Conservation (phyloP, 1,284 basidiomycete genomes). For the Naganishia sp. region DNA sequence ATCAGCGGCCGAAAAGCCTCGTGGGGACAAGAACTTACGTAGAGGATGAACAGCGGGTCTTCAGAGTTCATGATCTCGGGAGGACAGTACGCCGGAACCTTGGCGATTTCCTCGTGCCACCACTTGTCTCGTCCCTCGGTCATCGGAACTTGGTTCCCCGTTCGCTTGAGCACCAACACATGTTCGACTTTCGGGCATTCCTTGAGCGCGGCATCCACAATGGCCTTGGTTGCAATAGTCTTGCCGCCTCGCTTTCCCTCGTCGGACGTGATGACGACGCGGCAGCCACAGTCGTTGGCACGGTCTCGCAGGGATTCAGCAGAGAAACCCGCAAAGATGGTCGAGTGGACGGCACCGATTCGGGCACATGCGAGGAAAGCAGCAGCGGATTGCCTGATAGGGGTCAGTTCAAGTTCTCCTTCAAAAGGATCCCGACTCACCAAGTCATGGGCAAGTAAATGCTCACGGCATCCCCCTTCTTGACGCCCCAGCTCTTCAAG, state of each 20-base stretch:
- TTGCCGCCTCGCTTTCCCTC: conserved; percentile 94
- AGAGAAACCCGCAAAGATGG: conserved; percentile 97
- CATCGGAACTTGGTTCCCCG: conserved; percentile 82
- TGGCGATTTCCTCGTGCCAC: conserved; percentile 90
- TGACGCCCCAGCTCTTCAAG: conserved; percentile 84
- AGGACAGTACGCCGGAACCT: conserved; percentile 86
- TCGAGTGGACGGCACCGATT: conserved; percentile 97
- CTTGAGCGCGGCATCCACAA: conserved; percentile 89
- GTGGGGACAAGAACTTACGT: conserved; percentile 61
- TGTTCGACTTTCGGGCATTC: conserved; percentile 85
- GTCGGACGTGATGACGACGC: conserved; percentile 92
- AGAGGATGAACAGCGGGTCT: conserved; percentile 97
- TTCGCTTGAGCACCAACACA: conserved; percentile 85
- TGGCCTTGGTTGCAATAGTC: conserved; percentile 91
- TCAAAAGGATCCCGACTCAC: conserved; percentile 15
- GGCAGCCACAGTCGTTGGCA: conserved; percentile 82
- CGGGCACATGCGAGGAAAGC: conserved; percentile 97
- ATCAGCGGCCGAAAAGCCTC: conserved; percentile 33
- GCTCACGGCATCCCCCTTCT: conserved; percentile 88
- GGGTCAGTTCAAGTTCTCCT: conserved; percentile 58
- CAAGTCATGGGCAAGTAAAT: conserved; percentile 47
- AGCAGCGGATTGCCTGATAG: conserved; percentile 80
- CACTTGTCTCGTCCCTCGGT: conserved; percentile 84
- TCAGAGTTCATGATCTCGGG: conserved; percentile 84
- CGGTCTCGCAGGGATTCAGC: conserved; percentile 96